Conservation (phyloP, 208 protist species). For the Crithidia mellificae region DNA sequence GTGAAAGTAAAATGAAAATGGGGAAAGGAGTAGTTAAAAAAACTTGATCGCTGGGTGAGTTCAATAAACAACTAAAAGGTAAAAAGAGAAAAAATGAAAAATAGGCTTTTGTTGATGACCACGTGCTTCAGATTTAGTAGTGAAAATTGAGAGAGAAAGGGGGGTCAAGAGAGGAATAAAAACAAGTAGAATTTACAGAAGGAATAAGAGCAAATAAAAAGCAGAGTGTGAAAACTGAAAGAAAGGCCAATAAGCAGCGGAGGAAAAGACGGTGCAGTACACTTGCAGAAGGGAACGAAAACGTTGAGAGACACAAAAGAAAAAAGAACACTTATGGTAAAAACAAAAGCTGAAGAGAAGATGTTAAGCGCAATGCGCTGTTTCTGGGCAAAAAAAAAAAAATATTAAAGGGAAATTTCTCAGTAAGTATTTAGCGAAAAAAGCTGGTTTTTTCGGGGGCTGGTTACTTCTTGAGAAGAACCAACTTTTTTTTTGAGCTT, state of each 20-base stretch:
- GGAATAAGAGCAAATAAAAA: neutral
- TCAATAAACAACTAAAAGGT: neutral
- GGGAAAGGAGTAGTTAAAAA: neutral
- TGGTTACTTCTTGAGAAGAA: no score
- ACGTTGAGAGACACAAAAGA: neutral
- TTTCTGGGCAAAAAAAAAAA: neutral
- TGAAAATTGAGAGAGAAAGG: neutral
- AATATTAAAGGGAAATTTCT: no score
- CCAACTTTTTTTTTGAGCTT: no score
- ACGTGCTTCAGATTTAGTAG: neutral
- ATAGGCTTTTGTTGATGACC: neutral
- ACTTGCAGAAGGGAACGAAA: slow-evolving; percentile 1
- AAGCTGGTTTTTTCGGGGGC: no score
- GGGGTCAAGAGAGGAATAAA: neutral
- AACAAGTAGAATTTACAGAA: neutral
- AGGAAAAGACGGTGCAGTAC: neutral
- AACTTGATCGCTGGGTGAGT: slow-evolving; percentile 9
- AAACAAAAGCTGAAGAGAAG: neutral
- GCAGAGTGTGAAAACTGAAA: neutral
- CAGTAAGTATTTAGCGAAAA: no score
- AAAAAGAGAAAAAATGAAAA: slow-evolving; percentile 2
- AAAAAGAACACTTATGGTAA: neutral
- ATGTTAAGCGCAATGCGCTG: neutral
- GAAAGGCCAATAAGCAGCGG: neutral
- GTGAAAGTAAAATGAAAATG: neutral